Percentiles rank a stretch among this genome's conserved stretches.
phyloP scores from a whole-genome alignment of 352 stramenopile genomes.

The Phytophthora chlamydospora region DNA sequence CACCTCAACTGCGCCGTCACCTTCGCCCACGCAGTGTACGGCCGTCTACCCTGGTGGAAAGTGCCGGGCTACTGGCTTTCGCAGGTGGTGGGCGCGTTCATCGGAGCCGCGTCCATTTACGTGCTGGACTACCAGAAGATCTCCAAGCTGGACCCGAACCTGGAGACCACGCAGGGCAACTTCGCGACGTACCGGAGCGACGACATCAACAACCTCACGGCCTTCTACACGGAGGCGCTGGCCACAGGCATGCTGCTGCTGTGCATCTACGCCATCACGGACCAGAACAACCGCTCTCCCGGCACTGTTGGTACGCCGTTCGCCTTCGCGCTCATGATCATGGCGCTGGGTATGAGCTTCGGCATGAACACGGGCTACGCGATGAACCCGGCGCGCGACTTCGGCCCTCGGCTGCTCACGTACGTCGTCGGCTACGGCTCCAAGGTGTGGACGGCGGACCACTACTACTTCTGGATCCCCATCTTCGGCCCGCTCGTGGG shows the following conservation, averaged over 20 bases:
- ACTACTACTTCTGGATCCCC: conserved; percentile 16
- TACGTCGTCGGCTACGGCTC: conserved; percentile 15
- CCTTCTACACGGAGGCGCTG: conserved; percentile 10
- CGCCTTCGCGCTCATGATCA: not conserved
- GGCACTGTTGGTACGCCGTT: conserved; percentile 4
- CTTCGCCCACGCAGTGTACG: not conserved
- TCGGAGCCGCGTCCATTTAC: conserved; percentile 6
- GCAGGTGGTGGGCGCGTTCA: conserved; percentile 7
- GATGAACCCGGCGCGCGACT: conserved; percentile 17
- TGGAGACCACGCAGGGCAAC: conserved; percentile 9
- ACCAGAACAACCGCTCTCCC: conserved; percentile 16
- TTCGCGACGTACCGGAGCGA: conserved; percentile 16
- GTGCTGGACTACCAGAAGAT: conserved; percentile 21
- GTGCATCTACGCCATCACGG: conserved; percentile 19
- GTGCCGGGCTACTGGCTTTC: conserved; percentile 7
- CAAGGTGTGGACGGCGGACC: conserved; percentile 10
- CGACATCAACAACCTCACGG: conserved; percentile 15
- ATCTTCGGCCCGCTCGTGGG: conserved; percentile 6
- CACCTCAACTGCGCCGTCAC: conserved; percentile 7
- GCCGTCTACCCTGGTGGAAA: conserved; percentile 7
- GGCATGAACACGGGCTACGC: conserved; percentile 10
- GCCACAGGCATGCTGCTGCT: conserved; percentile 6
- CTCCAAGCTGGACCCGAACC: conserved; percentile 7
- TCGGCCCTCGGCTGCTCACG: conserved; percentile 9
- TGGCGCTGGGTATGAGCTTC: conserved; percentile 1